Evolutionary conservation across 352 stramenopile species (phyloP).

Genomic region (Saprolegnia diclina): DNA sequence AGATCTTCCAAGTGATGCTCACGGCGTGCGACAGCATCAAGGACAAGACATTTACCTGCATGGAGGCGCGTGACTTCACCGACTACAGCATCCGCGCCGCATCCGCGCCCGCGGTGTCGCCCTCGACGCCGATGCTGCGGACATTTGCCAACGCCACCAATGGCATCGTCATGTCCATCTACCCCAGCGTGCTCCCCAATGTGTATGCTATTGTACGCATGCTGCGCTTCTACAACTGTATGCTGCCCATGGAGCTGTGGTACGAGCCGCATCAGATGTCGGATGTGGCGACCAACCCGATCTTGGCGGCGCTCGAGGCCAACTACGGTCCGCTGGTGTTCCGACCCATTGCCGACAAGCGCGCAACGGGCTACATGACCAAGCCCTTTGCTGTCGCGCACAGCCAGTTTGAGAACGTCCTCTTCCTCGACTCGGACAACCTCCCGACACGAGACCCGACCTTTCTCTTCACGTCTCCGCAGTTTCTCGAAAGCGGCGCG

Average conservation of each 20-base stretch:
- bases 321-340: conserved; percentile 7
- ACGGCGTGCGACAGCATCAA: conserved; percentile 60
- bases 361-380: conserved; percentile 37
- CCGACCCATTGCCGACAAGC: conserved; percentile 27
- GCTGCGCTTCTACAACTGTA: conserved; percentile 25
- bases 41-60: conserved; percentile 44
- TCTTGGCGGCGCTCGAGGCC: conserved; percentile 17
- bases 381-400: conserved; percentile 43
- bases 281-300: conserved; percentile 22
- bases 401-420: conserved; percentile 33
- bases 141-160: conserved; percentile 39
- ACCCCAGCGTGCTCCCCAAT: conserved; percentile 29
- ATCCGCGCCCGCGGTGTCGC: neutral
- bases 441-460: conserved; percentile 40
- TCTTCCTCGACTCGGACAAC: conserved; percentile 55
- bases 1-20: conserved; percentile 78
- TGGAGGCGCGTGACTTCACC: conserved; percentile 41
- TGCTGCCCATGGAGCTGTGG: conserved; percentile 31
- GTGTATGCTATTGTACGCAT: conserved; percentile 31
- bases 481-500: conserved; percentile 35
- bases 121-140: conserved; percentile 35
- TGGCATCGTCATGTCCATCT: conserved; percentile 29
- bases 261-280: conserved; percentile 28
- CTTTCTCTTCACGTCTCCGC: conserved; percentile 38
- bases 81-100: conserved; percentile 36